Evolutionary conservation across 331 rosid species (phyloP).

Genomic region (Rhamnella rubrinervis): DNA sequence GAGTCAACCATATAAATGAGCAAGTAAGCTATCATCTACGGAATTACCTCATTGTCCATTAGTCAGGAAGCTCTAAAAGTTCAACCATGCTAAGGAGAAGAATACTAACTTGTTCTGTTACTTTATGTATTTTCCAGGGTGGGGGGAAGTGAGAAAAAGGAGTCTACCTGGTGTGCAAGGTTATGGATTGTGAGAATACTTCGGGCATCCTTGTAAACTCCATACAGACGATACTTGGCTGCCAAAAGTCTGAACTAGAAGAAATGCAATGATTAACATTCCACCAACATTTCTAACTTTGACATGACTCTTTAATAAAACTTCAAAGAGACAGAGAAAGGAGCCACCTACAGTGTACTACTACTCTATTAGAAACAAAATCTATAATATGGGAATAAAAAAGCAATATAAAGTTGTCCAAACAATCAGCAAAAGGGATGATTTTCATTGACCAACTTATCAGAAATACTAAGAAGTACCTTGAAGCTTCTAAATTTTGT

Average conservation of each 20-base stretch:
- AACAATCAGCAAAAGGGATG: too few species aligned
- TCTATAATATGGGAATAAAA: not conserved
- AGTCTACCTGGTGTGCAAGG: constrained; percentile 75
- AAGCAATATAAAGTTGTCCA: not conserved
- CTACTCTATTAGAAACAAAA: not conserved
- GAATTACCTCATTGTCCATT: not conserved
- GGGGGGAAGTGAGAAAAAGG: constrained; percentile 2
- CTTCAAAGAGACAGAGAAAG: too few species aligned
- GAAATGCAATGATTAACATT: constrained; percentile 8
- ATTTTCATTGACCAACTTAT: not conserved
- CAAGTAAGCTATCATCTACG: not conserved
- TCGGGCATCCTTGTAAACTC: constrained; percentile 78
- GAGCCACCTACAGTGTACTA: not conserved
- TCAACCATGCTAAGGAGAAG: not conserved
- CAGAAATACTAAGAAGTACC: not conserved
- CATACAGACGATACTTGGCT: constrained; percentile 77
- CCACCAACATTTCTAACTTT: constrained; percentile 19
- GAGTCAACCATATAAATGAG: not conserved
- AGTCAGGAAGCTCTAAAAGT: not conserved
- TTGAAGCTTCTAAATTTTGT: not conserved
- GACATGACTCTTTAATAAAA: not conserved
- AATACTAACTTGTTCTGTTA: not conserved
- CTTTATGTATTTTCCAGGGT: constrained; percentile 1
- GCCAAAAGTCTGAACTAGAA: constrained; percentile 74
- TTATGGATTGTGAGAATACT: constrained; percentile 82